A percentile compares a stretch with the other conserved stretches of the same genome.
Conservation (phyloP, 2,329 filamentous ascomycete genomes). For the Fusarium zealandicum region DNA sequence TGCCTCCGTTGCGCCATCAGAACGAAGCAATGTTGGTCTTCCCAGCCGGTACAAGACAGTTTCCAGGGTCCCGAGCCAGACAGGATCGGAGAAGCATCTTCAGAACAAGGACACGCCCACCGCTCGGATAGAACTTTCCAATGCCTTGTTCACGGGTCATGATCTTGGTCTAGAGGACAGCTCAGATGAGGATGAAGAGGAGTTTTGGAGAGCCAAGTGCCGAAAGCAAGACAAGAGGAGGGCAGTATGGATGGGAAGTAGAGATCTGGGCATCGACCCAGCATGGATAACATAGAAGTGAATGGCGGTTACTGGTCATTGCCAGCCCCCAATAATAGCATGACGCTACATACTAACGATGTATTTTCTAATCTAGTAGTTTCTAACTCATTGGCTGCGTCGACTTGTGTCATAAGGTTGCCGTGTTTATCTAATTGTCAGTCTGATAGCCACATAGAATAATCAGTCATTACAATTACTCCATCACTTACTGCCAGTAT, state of each 20-base stretch:
- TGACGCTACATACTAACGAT: no score
- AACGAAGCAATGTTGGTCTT: slow-evolving; percentile 25
- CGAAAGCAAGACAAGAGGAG: slow-evolving; percentile 23
- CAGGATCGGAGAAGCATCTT: neutral
- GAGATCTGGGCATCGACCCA: neutral
- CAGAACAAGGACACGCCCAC: neutral
- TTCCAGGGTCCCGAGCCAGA: slow-evolving; percentile 7
- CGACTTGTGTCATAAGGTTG: no score
- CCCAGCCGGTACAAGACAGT: slow-evolving; percentile 29
- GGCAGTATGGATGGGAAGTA: slow-evolving; percentile 16
- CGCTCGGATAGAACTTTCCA: neutral
- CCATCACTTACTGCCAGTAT: no score
- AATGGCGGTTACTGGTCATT: no score
- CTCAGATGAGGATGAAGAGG: neutral
- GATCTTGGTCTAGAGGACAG: neutral
- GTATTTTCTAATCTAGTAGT: no score
- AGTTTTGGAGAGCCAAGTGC: slow-evolving; percentile 15
- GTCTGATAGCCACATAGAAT: no score
- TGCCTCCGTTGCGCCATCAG: slow-evolving; percentile 21
- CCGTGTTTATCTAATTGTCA: no score
- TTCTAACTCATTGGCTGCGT: no score
- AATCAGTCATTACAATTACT: no score
- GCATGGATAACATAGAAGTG: neutral
- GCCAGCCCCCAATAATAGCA: no score
- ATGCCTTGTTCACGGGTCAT: neutral